Conservation (phyloP, 2,329 filamentous ascomycete genomes). For the Aspergillus glaucus region DNA sequence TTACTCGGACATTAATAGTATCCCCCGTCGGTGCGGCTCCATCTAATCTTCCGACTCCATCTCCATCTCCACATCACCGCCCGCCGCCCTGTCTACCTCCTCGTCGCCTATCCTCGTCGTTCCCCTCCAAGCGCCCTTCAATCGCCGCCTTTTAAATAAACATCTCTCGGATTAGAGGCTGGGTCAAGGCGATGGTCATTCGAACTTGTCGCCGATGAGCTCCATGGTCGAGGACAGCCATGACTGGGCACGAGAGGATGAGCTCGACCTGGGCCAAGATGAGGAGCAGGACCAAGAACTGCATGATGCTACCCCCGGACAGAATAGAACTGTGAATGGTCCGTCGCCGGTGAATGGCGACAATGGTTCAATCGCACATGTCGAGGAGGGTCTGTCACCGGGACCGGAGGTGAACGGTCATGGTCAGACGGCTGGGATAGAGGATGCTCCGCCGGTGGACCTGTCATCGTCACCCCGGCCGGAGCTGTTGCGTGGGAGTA, state of each 20-base stretch:
- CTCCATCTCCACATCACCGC: neutral
- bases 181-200: constrained; percentile 48
- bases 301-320: constrained; percentile 19
- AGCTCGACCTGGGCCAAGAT: constrained; percentile 41
- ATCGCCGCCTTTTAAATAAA: neutral
- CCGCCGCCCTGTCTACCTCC: neutral
- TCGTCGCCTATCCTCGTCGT: constrained; percentile 1
- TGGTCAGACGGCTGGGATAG: neutral
- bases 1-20: neutral
- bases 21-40: neutral
- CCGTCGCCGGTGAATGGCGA: constrained; percentile 11
- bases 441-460: constrained; percentile 15
- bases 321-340: constrained; percentile 10
- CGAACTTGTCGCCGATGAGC: constrained; percentile 59
- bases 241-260: constrained; percentile 54
- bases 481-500: constrained; percentile 29
- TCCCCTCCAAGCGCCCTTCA: neutral
- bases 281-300: constrained; percentile 21
- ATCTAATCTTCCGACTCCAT: neutral
- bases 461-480: constrained; percentile 6
- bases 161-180: neutral
- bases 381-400: constrained; percentile 21
- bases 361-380: constrained; percentile 12
- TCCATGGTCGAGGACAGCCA: constrained; percentile 58
- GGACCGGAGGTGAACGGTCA: constrained; percentile 20